Evolutionary conservation across 345 rosid genomes (phyloP).

Genomic region (Rhizophora mangle): DNA sequence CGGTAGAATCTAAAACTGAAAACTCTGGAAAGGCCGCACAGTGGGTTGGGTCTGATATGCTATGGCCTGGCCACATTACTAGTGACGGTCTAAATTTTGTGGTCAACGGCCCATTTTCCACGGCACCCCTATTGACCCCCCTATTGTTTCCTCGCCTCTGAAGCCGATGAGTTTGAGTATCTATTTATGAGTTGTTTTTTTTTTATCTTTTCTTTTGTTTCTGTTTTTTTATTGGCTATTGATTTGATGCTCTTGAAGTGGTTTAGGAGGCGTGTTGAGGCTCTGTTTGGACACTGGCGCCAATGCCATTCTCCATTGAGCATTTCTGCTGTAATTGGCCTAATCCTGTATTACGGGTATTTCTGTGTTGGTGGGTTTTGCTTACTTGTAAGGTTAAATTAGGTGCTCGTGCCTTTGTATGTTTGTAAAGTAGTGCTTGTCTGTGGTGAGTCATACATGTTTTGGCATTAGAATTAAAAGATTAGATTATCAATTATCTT

Average conservation of each 20-base stretch:
- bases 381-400: background rate
- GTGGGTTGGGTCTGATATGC: slow-evolving; percentile 59
- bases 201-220: too few species aligned
- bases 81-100: slow-evolving; percentile 68
- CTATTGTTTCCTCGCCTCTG: slow-evolving; percentile 74
- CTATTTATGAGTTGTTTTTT: background rate
- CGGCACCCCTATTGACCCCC: slow-evolving; percentile 73
- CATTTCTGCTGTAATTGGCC: slow-evolving; percentile 75
- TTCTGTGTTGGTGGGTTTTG: background rate
- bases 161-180: slow-evolving; percentile 47
- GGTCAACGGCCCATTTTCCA: slow-evolving; percentile 95
- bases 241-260: slow-evolving; percentile 1
- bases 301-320: slow-evolving; percentile 47
- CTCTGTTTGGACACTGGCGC: slow-evolving; percentile 64
- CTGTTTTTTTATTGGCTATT: slow-evolving; percentile 5
- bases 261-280: slow-evolving; percentile 49
- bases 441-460: too few species aligned
- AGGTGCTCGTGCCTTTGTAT: background rate
- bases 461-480: too few species aligned
- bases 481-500: too few species aligned
- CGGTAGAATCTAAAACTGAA: too few species aligned
- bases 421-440: too few species aligned
- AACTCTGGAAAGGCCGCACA: slow-evolving; percentile 44
- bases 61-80: slow-evolving; percentile 60
- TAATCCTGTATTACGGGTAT: slow-evolving; percentile 72